Percentiles rank a stretch among this genome's conserved stretches.
These are phyloP conservation scores for Pseudoturritis turrita DNA, from an alignment of 345 rosid genomes.

Conservation along the genomic window DNA sequence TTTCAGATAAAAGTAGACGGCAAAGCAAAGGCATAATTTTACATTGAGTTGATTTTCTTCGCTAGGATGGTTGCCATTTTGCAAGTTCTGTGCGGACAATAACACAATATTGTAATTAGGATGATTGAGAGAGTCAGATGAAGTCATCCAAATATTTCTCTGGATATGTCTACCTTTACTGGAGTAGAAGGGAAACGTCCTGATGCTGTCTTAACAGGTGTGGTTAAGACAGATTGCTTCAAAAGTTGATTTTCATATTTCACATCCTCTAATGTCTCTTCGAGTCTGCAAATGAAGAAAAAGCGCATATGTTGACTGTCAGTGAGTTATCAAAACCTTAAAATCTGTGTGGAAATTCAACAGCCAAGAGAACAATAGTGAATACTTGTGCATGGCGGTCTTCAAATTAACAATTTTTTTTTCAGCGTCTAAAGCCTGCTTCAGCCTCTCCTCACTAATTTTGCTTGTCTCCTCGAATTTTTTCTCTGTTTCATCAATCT, in stretches of 20 bases:
- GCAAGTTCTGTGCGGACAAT: constrained; percentile 46
- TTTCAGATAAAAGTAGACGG: neutral
- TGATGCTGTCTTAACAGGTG: constrained; percentile 38
- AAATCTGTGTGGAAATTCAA: neutral
- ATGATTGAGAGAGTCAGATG: constrained; percentile 7
- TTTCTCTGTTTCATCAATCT: constrained; percentile 85
- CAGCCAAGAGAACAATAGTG: constrained; percentile 9
- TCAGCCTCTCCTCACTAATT: constrained; percentile 82
- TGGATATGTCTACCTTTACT: constrained; percentile 38
- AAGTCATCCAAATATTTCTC: constrained; percentile 2
- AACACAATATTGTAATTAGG: neutral
- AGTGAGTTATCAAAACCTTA: neutral
- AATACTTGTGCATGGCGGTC: constrained; percentile 83
- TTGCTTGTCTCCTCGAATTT: constrained; percentile 72
- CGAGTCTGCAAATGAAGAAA: constrained; percentile 57
- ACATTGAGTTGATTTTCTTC: constrained; percentile 56
- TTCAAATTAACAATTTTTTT: constrained; percentile 72
- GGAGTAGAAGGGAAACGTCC: constrained; percentile 44
- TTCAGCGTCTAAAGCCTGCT: constrained; percentile 87
- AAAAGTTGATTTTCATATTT: constrained; percentile 73
- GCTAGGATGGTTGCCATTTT: constrained; percentile 57
- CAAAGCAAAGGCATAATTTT: constrained; percentile 17
- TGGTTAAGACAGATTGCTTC: constrained; percentile 46
- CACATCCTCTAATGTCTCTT: constrained; percentile 68
- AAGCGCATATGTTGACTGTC: neutral